phyloP scores from a whole-genome alignment of 345 rosid genomes.

The Citrus hindsii region DNA sequence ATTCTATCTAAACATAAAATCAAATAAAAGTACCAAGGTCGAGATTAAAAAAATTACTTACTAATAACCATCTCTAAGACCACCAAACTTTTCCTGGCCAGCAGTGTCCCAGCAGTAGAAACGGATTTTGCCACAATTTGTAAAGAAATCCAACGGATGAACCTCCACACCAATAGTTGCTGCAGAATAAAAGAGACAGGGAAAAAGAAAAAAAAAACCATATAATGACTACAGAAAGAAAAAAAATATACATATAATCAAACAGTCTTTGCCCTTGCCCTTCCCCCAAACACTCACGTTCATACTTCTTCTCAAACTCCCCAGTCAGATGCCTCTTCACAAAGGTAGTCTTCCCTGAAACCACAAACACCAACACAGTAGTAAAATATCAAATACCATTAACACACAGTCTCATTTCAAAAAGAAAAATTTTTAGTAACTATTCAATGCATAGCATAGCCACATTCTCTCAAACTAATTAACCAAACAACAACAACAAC shows the following conservation, averaged over 20 bases:
- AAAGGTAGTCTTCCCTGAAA: slow-evolving; percentile 79
- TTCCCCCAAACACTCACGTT: slow-evolving; percentile 49
- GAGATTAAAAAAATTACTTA: slow-evolving; percentile 27
- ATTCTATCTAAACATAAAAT: not conserved
- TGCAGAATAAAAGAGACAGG: slow-evolving; percentile 18
- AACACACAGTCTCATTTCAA: not conserved
- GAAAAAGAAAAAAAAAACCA: not conserved
- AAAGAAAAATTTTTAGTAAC: not conserved
- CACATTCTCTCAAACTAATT: not conserved
- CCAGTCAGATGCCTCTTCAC: slow-evolving; percentile 95
- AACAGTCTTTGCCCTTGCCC: too few species aligned
- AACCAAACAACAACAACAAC: not conserved
- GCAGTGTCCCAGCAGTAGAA: slow-evolving; percentile 99
- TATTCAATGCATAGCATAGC: not conserved
- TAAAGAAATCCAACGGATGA: slow-evolving; percentile 91
- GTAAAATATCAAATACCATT: not conserved
- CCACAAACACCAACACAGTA: too few species aligned
- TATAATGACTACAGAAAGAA: not conserved
- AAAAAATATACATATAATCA: not conserved
- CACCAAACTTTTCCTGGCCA: slow-evolving; percentile 95
- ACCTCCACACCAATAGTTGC: slow-evolving; percentile 98
- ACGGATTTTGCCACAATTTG: slow-evolving; percentile 85
- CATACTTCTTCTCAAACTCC: slow-evolving; percentile 94
- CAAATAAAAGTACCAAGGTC: not conserved
- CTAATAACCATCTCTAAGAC: slow-evolving; percentile 97